Conservation (phyloP, 2,329 filamentous ascomycete species). For the Geosmithia morbida region DNA sequence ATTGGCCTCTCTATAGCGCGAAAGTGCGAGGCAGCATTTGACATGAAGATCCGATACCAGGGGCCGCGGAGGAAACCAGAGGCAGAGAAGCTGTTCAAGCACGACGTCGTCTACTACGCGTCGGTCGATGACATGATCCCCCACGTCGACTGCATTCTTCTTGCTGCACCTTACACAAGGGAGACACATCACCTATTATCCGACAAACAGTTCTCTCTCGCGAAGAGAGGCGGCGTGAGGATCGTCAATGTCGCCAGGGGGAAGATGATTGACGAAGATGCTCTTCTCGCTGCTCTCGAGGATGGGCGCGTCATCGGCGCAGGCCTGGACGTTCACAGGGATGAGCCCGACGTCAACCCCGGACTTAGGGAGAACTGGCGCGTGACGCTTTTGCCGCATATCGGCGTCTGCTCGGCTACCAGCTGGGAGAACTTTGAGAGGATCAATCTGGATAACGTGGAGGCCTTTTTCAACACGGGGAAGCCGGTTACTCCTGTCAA, state of each 20-base stretch:
- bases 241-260: constrained; percentile 8
- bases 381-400: constrained; percentile 5
- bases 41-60: constrained; percentile 24
- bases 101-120: constrained; percentile 16
- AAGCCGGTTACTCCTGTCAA: constrained; percentile 6
- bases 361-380: constrained; percentile 6
- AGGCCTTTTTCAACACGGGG: constrained; percentile 5
- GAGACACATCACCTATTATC: constrained; percentile 7
- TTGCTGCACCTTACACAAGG: constrained; percentile 7
- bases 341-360: constrained; percentile 7
- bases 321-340: constrained; percentile 7
- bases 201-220: constrained; percentile 1
- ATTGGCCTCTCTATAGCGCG: constrained; percentile 15
- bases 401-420: constrained; percentile 6
- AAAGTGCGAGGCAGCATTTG: constrained; percentile 14
- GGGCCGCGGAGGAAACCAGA: constrained; percentile 14
- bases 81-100: constrained; percentile 16
- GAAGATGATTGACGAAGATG: constrained; percentile 8
- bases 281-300: constrained; percentile 6
- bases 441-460: constrained; percentile 5
- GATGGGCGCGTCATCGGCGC: constrained; percentile 4
- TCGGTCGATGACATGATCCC: constrained; percentile 21
- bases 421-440: constrained; percentile 7
- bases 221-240: constrained; percentile 6
- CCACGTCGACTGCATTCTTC: constrained; percentile 20